phyloP scores from a whole-genome alignment of 129 eudicot genomes.

The Apium graveolens region DNA sequence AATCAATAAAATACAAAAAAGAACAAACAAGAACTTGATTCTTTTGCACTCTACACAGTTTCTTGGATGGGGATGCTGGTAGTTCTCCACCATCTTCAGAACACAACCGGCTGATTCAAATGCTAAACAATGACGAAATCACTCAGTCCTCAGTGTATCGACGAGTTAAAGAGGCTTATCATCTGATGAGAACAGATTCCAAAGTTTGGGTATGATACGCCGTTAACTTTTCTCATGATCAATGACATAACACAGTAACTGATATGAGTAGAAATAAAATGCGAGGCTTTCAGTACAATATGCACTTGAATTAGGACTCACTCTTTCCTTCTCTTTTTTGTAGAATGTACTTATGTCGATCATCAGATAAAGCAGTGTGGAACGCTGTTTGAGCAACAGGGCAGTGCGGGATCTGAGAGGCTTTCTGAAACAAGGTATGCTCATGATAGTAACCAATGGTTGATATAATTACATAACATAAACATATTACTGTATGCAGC shows the following conservation, averaged over 20 bases:
- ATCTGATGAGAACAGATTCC: slow-evolving; percentile 41
- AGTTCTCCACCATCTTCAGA: neutral
- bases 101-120: slow-evolving; percentile 6
- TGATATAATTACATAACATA: neutral
- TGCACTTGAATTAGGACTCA: neutral
- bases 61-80: neutral
- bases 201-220: slow-evolving; percentile 36
- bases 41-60: slow-evolving; percentile 1
- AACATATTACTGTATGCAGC: slow-evolving; percentile 20
- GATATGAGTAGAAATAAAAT: neutral
- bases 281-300: neutral
- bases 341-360: slow-evolving; percentile 46
- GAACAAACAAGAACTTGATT: too few relatives aligned
- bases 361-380: slow-evolving; percentile 58
- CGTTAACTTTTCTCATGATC: neutral
- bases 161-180: slow-evolving; percentile 45
- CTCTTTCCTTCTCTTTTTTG: neutral
- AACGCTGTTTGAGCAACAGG: slow-evolving; percentile 41
- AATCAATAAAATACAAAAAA: too few relatives aligned
- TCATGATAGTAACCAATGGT: neutral
- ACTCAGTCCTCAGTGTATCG: slow-evolving; percentile 33
- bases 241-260: too few relatives aligned
- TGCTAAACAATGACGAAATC: slow-evolving; percentile 17
- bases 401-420: slow-evolving; percentile 51
- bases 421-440: slow-evolving; percentile 38